Percentiles rank a stretch among this genome's conserved stretches.
These are phyloP conservation scores for Marchantia paleacea DNA, from an alignment of 225 moss, liverwort and hornwort genomes.

Conservation along the genomic window DNA sequence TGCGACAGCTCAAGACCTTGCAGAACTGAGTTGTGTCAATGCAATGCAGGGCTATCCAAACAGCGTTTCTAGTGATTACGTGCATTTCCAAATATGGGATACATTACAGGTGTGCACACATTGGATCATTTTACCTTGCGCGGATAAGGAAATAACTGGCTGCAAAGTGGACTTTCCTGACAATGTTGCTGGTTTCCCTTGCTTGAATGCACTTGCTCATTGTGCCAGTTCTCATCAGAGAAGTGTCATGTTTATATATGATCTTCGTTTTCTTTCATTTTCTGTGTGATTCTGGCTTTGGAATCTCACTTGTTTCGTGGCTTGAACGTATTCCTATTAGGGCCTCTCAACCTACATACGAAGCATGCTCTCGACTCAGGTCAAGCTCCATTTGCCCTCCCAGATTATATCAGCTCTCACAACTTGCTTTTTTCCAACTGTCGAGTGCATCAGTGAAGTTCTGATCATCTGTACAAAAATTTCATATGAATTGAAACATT, in stretches of 20 bases:
- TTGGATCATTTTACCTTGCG: too few relatives aligned
- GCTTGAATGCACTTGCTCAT: background rate
- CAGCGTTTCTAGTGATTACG: constrained; percentile 90
- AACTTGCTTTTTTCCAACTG: background rate
- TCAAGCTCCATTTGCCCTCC: constrained; percentile 25
- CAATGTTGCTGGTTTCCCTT: background rate
- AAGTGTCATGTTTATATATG: background rate
- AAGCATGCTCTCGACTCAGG: constrained; percentile 99
- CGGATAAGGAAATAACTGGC: too few relatives aligned
- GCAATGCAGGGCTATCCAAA: constrained; percentile 84
- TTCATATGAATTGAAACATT: background rate
- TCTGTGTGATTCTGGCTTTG: background rate
- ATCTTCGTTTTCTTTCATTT: background rate
- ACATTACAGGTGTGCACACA: constrained; percentile 65
- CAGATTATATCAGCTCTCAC: background rate
- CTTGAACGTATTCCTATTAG: constrained; percentile 37
- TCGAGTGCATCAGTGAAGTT: background rate
- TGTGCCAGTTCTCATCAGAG: background rate
- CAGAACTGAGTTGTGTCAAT: background rate
- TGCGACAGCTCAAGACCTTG: too few relatives aligned
- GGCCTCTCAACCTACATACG: constrained; percentile 96
- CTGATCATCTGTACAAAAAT: background rate
- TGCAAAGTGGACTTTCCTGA: too few relatives aligned
- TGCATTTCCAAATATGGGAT: constrained; percentile 98
- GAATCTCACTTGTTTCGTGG: constrained; percentile 12